Evolutionary conservation across 2,329 filamentous ascomycete genomes (phyloP).

Genomic region (Penicillium vulpinum): DNA sequence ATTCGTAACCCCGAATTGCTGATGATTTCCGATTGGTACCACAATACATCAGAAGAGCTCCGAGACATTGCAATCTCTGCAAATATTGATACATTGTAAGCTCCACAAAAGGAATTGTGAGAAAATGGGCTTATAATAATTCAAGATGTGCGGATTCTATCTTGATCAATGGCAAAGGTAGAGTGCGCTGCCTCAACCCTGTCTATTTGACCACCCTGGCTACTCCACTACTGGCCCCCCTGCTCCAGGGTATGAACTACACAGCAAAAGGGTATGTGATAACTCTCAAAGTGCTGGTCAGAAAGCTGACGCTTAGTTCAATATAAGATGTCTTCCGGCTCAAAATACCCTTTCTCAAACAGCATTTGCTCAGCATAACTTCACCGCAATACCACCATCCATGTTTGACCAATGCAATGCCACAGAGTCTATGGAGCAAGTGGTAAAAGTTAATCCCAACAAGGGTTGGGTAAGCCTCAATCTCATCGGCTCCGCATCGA

Average conservation of each 20-base stretch:
- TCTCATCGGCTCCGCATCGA: background rate
- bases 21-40: conserved; percentile 57
- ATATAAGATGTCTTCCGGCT: conserved; percentile 1
- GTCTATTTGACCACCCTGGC: background rate
- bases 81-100: conserved; percentile 1
- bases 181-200: conserved; percentile 2
- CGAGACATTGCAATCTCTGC: conserved; percentile 21
- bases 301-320: background rate
- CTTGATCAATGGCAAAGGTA: conserved; percentile 58
- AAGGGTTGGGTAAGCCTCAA: conserved; percentile 6
- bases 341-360: conserved; percentile 1
- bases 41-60: conserved; percentile 51
- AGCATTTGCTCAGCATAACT: background rate
- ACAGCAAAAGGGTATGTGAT: conserved; percentile 8
- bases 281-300: background rate
- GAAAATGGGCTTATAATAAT: conserved; percentile 30
- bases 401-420: conserved; percentile 3
- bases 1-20: conserved; percentile 40
- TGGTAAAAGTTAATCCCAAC: background rate
- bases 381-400: background rate
- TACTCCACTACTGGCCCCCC: background rate
- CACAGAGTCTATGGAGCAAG: background rate
- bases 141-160: conserved; percentile 59
- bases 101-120: background rate
- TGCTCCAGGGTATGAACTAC: background rate